These are phyloP conservation scores for Geotrichum klebahnii DNA, from an alignment of 1,139 yeast genomes.

Conservation along the genomic window DNA sequence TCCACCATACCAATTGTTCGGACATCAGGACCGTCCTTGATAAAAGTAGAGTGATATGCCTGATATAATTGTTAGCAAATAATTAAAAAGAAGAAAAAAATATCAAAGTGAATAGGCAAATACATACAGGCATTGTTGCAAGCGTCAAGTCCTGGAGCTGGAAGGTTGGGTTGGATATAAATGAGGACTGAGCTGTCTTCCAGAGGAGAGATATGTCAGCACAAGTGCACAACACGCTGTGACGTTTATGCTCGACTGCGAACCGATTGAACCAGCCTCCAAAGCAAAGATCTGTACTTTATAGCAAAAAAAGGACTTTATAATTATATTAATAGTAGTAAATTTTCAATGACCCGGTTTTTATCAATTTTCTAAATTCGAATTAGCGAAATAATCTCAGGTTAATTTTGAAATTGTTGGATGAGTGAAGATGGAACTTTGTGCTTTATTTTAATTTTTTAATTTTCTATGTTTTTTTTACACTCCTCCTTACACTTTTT, in stretches of 20 bases:
- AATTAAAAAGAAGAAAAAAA: too few relatives aligned
- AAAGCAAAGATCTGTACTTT: not conserved
- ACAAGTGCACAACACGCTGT: slow-evolving; percentile 4
- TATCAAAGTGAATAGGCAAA: not conserved
- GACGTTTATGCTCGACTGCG: slow-evolving; percentile 12
- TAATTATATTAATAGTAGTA: too few relatives aligned
- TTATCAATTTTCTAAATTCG: too few relatives aligned
- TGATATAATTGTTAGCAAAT: not conserved
- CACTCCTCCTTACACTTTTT: not conserved
- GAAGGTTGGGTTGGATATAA: not conserved
- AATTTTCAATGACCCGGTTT: too few relatives aligned
- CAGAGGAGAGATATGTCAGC: slow-evolving; percentile 1
- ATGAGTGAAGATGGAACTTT: not conserved
- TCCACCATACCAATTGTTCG: slow-evolving; percentile 26
- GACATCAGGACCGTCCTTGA: slow-evolving; percentile 27
- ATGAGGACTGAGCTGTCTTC: slow-evolving; percentile 6
- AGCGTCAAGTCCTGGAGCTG: not conserved
- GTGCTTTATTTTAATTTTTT: not conserved
- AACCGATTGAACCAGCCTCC: too few relatives aligned
- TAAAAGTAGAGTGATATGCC: slow-evolving; percentile 31
- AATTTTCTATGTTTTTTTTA: not conserved
- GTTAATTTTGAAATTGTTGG: not conserved
- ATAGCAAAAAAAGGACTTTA: not conserved
- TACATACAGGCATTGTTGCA: slow-evolving; percentile 18
- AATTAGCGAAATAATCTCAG: not conserved